Percentiles rank a stretch among this genome's conserved stretches.
Conservation (phyloP, 1,284 basidiomycete species). For the Cutaneotrichosporon dermatis region DNA sequence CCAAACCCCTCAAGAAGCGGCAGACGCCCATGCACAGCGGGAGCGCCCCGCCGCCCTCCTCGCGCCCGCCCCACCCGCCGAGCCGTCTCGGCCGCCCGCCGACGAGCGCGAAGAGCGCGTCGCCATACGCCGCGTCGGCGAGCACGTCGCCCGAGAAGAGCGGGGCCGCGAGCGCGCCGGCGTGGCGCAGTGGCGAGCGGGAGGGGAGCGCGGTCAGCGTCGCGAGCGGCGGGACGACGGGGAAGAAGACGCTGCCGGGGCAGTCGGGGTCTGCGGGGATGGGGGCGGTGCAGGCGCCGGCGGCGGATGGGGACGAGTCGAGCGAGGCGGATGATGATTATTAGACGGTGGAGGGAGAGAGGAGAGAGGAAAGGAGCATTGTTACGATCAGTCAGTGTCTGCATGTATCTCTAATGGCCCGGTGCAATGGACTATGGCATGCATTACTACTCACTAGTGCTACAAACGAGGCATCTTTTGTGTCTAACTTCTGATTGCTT, state of each 20-base stretch:
- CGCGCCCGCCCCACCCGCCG: conserved; percentile 11
- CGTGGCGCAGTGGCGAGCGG: neutral
- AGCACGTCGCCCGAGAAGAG: neutral
- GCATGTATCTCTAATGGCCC: neutral
- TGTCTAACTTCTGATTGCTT: too few relatives aligned
- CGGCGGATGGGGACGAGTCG: conserved; percentile 11
- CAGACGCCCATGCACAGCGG: conserved; percentile 7
- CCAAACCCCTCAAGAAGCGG: conserved; percentile 17
- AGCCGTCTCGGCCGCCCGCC: conserved; percentile 16
- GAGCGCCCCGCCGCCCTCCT: conserved; percentile 9
- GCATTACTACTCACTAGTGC: too few relatives aligned
- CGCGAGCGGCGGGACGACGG: neutral
- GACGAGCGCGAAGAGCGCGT: conserved; percentile 10
- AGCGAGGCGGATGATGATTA: conserved; percentile 21
- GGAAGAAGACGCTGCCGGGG: conserved; percentile 2
- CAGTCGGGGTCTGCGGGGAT: neutral
- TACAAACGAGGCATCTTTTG: too few relatives aligned
- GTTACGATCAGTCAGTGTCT: neutral
- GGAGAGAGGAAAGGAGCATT: too few relatives aligned
- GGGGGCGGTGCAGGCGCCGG: neutral
- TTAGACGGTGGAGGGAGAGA: neutral
- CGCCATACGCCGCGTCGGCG: neutral
- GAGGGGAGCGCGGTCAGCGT: neutral
- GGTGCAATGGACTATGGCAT: too few relatives aligned
- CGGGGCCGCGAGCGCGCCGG: conserved; percentile 1